Conservation (phyloP, 2,329 filamentous ascomycete genomes). For the Ophiobolus disseminans region DNA sequence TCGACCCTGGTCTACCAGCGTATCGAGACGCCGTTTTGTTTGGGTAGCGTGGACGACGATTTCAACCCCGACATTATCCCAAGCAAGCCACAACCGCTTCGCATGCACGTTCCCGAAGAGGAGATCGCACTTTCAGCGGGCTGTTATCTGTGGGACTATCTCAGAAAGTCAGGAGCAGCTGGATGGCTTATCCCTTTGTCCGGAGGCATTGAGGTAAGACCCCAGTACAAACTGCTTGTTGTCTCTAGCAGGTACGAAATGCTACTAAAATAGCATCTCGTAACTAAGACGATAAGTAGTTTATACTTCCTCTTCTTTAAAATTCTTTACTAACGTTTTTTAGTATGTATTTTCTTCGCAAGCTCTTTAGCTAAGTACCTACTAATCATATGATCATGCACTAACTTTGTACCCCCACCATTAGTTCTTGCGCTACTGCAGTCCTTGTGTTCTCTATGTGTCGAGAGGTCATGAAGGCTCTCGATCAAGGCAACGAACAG, state of each 20-base stretch:
- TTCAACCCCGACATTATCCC: constrained; percentile 56
- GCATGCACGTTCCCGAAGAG: constrained; percentile 61
- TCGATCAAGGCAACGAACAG: constrained; percentile 59
- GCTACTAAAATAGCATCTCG: too few relatives aligned
- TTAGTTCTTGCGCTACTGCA: constrained; percentile 57
- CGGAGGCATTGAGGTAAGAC: constrained; percentile 71
- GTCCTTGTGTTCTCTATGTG: constrained; percentile 55
- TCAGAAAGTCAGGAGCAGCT: constrained; percentile 59
- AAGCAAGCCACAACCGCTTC: constrained; percentile 48
- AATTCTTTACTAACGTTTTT: too few relatives aligned
- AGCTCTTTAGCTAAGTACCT: too few relatives aligned
- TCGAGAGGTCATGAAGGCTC: constrained; percentile 61
- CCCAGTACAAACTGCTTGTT: too few relatives aligned
- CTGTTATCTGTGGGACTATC: constrained; percentile 72
- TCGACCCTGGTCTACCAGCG: too few relatives aligned
- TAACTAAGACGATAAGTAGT: too few relatives aligned
- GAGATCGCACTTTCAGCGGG: constrained; percentile 68
- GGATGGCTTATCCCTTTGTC: constrained; percentile 66
- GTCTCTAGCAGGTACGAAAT: too few relatives aligned
- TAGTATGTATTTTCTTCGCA: too few relatives aligned
- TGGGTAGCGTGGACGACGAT: constrained; percentile 52
- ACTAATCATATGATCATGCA: too few relatives aligned
- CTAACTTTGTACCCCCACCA: too few relatives aligned
- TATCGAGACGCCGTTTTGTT: too few relatives aligned
- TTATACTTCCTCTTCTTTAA: too few relatives aligned